phyloP scores from a whole-genome alignment of 257 asterid genomes.

The Coffea canephora region DNA sequence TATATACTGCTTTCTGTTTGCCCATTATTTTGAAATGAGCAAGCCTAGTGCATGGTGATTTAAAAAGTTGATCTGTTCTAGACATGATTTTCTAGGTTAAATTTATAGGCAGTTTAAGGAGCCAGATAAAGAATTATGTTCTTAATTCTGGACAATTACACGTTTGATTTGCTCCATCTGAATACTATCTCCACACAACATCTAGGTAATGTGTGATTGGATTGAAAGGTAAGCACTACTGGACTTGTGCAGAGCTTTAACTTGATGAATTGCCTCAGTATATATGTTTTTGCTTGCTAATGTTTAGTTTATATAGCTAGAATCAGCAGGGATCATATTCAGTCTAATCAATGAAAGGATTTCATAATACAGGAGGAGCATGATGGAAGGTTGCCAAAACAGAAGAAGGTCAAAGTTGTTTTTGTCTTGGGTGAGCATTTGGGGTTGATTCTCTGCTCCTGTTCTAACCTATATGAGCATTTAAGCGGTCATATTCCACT shows the following conservation, averaged over 20 bases:
- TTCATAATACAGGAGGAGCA: constrained; percentile 31
- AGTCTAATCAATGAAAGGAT: neutral
- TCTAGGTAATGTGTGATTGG: neutral
- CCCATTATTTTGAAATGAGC: neutral
- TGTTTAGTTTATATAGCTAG: neutral
- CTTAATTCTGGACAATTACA: too few species aligned
- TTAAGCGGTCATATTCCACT: neutral
- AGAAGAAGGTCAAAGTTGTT: constrained; percentile 50
- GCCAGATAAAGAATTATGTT: neutral
- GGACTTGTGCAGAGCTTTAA: neutral
- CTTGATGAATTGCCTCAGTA: neutral
- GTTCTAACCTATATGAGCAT: neutral
- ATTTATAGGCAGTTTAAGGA: neutral
- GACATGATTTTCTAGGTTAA: neutral
- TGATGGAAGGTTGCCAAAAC: constrained; percentile 34
- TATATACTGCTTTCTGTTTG: neutral
- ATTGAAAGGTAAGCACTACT: neutral
- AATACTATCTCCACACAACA: neutral
- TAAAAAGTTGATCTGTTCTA: neutral
- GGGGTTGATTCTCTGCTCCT: neutral
- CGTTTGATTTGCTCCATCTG: neutral
- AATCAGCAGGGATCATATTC: neutral
- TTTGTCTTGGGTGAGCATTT: constrained; percentile 59
- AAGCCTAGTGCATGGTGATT: neutral
- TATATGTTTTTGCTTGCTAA: neutral